Conservation (phyloP, 2,329 filamentous ascomycete genomes). For the Fusarium chuoi region DNA sequence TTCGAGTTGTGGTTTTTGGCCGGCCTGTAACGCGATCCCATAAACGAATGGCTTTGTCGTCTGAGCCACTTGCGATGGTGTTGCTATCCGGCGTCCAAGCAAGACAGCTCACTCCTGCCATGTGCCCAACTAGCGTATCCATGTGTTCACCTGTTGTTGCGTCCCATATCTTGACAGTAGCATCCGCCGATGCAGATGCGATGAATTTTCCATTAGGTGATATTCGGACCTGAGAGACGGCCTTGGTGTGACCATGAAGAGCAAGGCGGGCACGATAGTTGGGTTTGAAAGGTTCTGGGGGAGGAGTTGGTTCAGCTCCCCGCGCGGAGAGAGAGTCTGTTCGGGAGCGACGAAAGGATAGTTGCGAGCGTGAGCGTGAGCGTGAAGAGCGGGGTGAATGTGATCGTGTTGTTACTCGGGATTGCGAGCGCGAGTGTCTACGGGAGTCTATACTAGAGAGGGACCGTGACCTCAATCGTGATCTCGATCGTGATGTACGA, state of each 20-base stretch:
- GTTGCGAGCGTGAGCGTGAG: slow-evolving; percentile 45
- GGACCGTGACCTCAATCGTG: slow-evolving; percentile 49
- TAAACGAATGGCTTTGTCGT: slow-evolving; percentile 94
- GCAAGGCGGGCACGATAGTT: slow-evolving; percentile 77
- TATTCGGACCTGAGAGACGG: slow-evolving; percentile 87
- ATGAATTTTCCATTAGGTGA: slow-evolving; percentile 92
- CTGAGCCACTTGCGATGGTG: slow-evolving; percentile 88
- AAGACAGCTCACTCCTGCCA: slow-evolving; percentile 90
- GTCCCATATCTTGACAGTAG: slow-evolving; percentile 92
- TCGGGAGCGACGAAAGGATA: slow-evolving; percentile 47
- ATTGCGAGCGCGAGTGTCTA: slow-evolving; percentile 47
- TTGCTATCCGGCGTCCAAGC: slow-evolving; percentile 94
- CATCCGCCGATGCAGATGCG: slow-evolving; percentile 89
- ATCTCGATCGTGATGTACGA: slow-evolving; percentile 47
- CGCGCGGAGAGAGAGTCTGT: slow-evolving; percentile 44
- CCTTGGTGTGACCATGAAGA: slow-evolving; percentile 80
- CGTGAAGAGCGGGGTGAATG: slow-evolving; percentile 47
- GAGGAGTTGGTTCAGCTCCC: slow-evolving; percentile 49
- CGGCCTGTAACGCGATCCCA: slow-evolving; percentile 80
- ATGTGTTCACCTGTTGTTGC: slow-evolving; percentile 79
- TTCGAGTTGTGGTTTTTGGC: slow-evolving; percentile 60
- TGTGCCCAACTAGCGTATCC: slow-evolving; percentile 91
- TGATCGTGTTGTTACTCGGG: slow-evolving; percentile 45
- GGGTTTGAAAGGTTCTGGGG: slow-evolving; percentile 64
- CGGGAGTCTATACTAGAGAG: slow-evolving; percentile 52